phyloP scores from a whole-genome alignment of 192 early-diverging fungal genomes.

The Coemansia sp. region DNA sequence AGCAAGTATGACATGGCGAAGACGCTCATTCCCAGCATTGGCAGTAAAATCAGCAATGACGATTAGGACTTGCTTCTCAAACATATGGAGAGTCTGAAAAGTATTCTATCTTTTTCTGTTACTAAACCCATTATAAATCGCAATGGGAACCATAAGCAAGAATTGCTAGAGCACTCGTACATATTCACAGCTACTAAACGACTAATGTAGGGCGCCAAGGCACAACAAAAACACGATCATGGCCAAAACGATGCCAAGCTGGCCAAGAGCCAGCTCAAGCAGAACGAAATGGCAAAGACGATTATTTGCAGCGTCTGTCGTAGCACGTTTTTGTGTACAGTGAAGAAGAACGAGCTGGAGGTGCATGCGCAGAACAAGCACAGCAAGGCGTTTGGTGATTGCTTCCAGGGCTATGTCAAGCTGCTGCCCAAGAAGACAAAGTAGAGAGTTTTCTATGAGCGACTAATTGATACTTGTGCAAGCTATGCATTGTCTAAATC shows the following conservation, averaged over 20 bases:
- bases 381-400: background rate
- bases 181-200: background rate
- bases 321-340: constrained; percentile 4
- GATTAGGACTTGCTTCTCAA: constrained; percentile 73
- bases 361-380: background rate
- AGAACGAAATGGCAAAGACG: background rate
- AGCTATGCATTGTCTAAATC: no score
- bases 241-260: background rate
- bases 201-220: background rate
- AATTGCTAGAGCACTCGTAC: no score
- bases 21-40: constrained; percentile 84
- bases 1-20: constrained; percentile 89
- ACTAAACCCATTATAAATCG: no score
- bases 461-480: no score
- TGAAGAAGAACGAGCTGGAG: background rate
- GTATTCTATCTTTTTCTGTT: constrained; percentile 31
- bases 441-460: background rate
- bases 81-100: constrained; percentile 80
- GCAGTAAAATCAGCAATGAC: constrained; percentile 70
- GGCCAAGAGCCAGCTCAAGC: constrained; percentile 8
- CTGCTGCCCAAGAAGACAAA: background rate
- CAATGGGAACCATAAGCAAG: constrained; percentile 4
- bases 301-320: background rate
- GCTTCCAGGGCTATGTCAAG: background rate
- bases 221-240: background rate